phyloP scores from a whole-genome alignment of 192 early-diverging fungal species.

The Backusella tuberculispora region DNA sequence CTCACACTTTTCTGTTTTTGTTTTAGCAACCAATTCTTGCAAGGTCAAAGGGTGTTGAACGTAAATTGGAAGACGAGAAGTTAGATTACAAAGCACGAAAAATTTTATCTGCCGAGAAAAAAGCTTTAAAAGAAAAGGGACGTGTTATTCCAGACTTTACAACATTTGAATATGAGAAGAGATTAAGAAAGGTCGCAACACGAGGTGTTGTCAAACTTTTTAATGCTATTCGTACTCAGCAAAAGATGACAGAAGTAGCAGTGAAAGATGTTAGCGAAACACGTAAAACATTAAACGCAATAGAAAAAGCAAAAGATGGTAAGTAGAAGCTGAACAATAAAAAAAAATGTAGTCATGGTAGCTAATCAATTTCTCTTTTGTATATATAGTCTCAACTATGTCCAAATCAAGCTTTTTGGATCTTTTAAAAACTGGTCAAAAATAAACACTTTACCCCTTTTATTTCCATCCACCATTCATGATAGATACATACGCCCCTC shows the following conservation, averaged over 20 bases:
- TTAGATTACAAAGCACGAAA: conserved; percentile 85
- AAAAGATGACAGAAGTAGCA: conserved; percentile 74
- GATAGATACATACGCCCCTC: neutral
- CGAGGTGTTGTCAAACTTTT: conserved; percentile 93
- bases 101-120: conserved; percentile 73
- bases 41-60: conserved; percentile 78
- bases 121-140: conserved; percentile 64
- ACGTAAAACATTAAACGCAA: conserved; percentile 44
- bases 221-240: conserved; percentile 90
- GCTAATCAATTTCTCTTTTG: neutral
- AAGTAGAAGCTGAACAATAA: conserved; percentile 1
- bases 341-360: neutral
- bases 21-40: conserved; percentile 77
- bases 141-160: conserved; percentile 75
- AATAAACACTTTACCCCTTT: conserved; percentile 17
- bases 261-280: conserved; percentile 57
- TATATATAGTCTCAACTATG: conserved; percentile 55
- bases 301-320: conserved; percentile 51
- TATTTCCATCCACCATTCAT: neutral
- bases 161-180: conserved; percentile 86
- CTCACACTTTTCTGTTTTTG: conserved; percentile 29
- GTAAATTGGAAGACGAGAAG: conserved; percentile 82
- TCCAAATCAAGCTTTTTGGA: conserved; percentile 77
- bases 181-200: conserved; percentile 88
- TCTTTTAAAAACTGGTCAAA: conserved; percentile 64